These are phyloP conservation scores for Trichoderma gamsii DNA, from an alignment of 495 filamentous ascomycete genomes.

Conservation along the genomic window DNA sequence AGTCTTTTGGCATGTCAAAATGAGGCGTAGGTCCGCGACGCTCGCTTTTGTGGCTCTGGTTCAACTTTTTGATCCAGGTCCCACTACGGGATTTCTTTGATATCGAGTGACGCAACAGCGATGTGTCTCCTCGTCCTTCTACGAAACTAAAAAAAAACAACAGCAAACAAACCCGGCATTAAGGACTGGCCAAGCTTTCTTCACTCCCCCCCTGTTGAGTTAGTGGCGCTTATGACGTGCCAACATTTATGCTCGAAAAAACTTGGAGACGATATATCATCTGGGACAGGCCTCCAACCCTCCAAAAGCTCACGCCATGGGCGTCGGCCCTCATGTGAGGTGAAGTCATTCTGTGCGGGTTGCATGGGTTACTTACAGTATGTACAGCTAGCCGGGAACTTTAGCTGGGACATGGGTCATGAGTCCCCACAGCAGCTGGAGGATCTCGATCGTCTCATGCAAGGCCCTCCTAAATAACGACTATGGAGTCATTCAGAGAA, in stretches of 20 bases:
- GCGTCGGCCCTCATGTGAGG: not conserved
- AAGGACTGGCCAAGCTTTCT: not conserved
- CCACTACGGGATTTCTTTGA: not conserved
- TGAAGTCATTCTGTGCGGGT: not conserved
- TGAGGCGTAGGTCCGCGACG: slow-evolving; percentile 1
- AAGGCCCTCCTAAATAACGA: not conserved
- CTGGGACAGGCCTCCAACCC: not conserved
- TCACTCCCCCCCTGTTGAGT: not conserved
- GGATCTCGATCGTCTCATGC: slow-evolving; percentile 12
- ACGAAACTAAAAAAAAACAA: not conserved
- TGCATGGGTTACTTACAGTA: not conserved
- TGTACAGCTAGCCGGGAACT: not conserved
- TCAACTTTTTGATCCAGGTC: not conserved
- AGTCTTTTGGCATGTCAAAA: not conserved
- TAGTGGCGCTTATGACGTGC: slow-evolving; percentile 1
- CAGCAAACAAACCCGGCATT: not conserved
- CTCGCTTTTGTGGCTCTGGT: slow-evolving; percentile 10
- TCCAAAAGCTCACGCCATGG: not conserved
- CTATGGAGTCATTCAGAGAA: not conserved
- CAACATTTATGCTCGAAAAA: not conserved
- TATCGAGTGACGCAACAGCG: slow-evolving; percentile 7
- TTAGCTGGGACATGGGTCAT: not conserved
- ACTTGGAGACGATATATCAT: not conserved
- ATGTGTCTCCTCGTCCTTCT: not conserved
- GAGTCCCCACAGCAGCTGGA: not conserved